Base-by-base conservation (phyloP, 768 basidiomycete species). In the Serendipita sp. region DNA sequence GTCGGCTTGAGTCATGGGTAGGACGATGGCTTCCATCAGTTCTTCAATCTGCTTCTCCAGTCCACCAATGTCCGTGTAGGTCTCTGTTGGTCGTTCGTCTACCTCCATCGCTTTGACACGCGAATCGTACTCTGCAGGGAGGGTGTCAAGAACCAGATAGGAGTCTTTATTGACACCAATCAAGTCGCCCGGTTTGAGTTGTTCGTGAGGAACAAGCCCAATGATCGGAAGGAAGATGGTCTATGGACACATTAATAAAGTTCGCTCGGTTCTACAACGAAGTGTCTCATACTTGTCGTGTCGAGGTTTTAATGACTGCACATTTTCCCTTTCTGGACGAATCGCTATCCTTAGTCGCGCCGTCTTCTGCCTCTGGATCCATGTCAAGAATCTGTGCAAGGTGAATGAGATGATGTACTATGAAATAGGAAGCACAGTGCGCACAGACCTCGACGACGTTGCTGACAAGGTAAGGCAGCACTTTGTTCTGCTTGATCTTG, bases 71-170 rank as follows among this genome's bases (percentile, higher is more conserved):
- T 94, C 92, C 28, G 93, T 94, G 71, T 97, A 98, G 2, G 86
- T 90, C 74, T 98, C 96, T 11, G 94, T 98, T 38, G 96, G 96
- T 63, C 92, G 81, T 74, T 98, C 96, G 69, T 99, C 96, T 1
- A 99, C 96, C 72, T 99, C 96, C 96, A 99, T 99, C 7, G 96
- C 96, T 75, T 97, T 98, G 30, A 99, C 96, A 53, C 96, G 85
- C 41, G 92, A 93, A 74, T 99, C 96, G 71, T 92, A 98, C 77
- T 99, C 96, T 30, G 89, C 89, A 2, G 96, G 96, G 28, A 99
- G 82, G 2, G 86, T 94, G 74, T 98, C 96, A 44, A 99, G 82
- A 38, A 98, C 84, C 68, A 99, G 86, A 73, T 98, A 98, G 8
- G 95, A 98, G 73, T 99, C 96, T 75, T 99, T 99, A 79, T 99